These are phyloP conservation scores for Lepraria neglecta DNA, from an alignment of 495 filamentous ascomycete species.

Conservation along the genomic window DNA sequence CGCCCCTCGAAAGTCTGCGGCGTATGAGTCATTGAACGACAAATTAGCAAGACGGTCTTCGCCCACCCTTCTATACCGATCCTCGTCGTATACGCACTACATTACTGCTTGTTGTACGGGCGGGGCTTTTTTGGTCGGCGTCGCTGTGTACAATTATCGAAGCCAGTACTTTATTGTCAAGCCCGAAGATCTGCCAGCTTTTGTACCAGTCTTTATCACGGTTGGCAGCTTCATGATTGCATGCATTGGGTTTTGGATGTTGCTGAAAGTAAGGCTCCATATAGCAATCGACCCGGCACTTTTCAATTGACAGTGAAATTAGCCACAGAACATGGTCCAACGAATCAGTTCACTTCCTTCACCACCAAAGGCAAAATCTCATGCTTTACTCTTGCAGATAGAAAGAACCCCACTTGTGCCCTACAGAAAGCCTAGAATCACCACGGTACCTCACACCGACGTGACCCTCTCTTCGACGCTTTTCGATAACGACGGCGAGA, in stretches of 20 bases:
- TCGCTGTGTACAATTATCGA: conserved; percentile 15
- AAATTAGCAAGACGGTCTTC: conserved; percentile 19
- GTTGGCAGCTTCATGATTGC: conserved; percentile 20
- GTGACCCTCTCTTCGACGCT: conserved; percentile 38
- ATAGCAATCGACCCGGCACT: background rate
- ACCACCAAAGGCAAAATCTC: conserved; percentile 5
- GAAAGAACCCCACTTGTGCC: conserved; percentile 36
- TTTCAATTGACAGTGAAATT: background rate
- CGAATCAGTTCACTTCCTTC: conserved; percentile 24
- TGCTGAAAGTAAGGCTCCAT: conserved; percentile 19
- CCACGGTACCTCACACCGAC: conserved; percentile 38
- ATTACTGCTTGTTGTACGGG: conserved; percentile 23
- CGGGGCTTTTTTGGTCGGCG: conserved; percentile 17
- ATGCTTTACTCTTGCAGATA: conserved; percentile 21
- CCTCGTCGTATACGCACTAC: conserved; percentile 19
- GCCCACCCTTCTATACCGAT: conserved; percentile 22
- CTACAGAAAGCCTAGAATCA: conserved; percentile 36
- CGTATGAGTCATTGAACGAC: conserved; percentile 21
- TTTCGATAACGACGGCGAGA: conserved; percentile 25
- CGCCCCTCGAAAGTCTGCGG: conserved; percentile 5
- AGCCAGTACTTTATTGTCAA: conserved; percentile 10
- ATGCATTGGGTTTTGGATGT: conserved; percentile 15
- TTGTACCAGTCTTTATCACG: conserved; percentile 13
- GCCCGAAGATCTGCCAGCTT: conserved; percentile 12
- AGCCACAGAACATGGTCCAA: conserved; percentile 27